Base-by-base conservation (phyloP, 208 protist genomes). In the Naegleria lovaniensis region DNA sequence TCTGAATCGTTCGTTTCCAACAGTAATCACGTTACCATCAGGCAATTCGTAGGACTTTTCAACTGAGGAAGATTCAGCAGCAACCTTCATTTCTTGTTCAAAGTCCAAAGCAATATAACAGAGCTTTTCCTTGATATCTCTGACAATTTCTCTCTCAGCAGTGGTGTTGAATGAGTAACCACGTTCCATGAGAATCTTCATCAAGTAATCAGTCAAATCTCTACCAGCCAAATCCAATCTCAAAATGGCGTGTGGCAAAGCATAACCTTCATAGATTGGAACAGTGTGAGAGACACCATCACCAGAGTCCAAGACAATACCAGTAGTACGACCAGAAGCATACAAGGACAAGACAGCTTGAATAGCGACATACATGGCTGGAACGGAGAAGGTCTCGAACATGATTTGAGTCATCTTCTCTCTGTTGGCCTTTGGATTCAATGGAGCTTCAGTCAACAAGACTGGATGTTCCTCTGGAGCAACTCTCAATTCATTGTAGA, bases 401-500 rank as follows among this genome's bases (percentile, higher is more conserved):
- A 98, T 98, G 90, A 98, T 97, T 93, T 97, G 95, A 48, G 96
- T 98, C 96, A 98, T 98, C 93, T 98, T 98, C 92, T 98, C 96
- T 91, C 96, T 94, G 93, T 97, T 97, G 67, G 93, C 92, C 92
- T 97, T 98, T 59, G 96, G 96, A 91, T 97, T 98, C 92, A 97
- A 94, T 48, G 97, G 96, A 0, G 96, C 96, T 92, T 98, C 96
- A 19, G 96, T 97, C 87, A 97, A 93, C 16, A 97, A 93, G 85
- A 99, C 97, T 86, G 97, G 98, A 95, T 99, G 98, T 88, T 99
- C 97, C 92, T 99, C 97, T 33, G 98, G 97, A 84, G 95, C 97
- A 38, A 99, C 96, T 85, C 97, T 96, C 39, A 99, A 95, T 94
- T 99, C 97, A 92, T 99, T 99, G 94, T 98, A 98, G 93, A 99